Conservation (phyloP, 768 basidiomycete species). For the Suillus cothurnatus region DNA sequence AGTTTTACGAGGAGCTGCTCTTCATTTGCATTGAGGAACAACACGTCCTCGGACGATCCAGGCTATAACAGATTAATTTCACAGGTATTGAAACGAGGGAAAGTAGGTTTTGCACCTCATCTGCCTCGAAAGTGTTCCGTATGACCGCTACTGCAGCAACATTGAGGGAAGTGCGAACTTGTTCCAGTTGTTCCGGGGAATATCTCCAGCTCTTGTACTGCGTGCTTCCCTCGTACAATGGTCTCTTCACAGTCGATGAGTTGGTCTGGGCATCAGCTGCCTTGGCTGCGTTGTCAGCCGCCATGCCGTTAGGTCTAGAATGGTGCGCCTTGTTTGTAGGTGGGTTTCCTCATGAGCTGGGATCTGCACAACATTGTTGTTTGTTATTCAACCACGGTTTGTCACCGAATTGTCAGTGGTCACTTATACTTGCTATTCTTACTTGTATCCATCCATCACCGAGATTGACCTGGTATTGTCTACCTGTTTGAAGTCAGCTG, state of each 20-base stretch:
- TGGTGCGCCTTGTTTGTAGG: background rate
- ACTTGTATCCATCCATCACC: background rate
- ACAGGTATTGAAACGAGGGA: constrained; percentile 1
- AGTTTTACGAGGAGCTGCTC: constrained; percentile 88
- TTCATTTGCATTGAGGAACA: constrained; percentile 79
- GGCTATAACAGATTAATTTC: constrained; percentile 44
- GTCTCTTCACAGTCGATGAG: constrained; percentile 22
- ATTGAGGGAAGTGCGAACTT: constrained; percentile 70
- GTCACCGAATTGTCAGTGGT: background rate
- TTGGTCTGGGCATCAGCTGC: background rate
- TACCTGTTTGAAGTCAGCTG: background rate
- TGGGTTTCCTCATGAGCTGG: background rate
- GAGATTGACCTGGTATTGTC: background rate
- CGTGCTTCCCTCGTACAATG: constrained; percentile 77
- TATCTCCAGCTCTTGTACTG: constrained; percentile 91
- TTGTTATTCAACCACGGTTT: background rate
- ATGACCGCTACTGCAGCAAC: constrained; percentile 76
- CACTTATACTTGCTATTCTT: background rate
- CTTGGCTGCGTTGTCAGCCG: constrained; percentile 8
- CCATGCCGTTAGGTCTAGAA: constrained; percentile 8
- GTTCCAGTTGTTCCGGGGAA: constrained; percentile 63
- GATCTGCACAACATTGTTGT: background rate
- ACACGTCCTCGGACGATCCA: constrained; percentile 71
- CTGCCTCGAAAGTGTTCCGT: constrained; percentile 72
- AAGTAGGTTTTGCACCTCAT: constrained; percentile 55